Evolutionary conservation across 345 rosid genomes (phyloP).

Genomic region (Hibiscus trionum): DNA sequence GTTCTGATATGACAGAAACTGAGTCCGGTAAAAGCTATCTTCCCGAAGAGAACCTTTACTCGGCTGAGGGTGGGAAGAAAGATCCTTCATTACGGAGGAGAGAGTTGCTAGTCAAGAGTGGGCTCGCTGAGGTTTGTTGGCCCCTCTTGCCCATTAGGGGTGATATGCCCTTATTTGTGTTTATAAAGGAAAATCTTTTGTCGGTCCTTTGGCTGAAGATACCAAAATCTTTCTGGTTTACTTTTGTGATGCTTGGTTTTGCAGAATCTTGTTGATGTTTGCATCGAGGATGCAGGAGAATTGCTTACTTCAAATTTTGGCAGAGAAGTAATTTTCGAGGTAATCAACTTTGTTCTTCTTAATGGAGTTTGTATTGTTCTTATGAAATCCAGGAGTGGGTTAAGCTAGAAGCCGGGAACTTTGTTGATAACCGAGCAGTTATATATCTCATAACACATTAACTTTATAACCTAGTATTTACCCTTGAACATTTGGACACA

Average conservation of each 20-base stretch:
- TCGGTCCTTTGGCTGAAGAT: background rate
- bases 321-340: background rate
- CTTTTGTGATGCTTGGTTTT: conserved; percentile 11
- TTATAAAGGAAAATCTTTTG: background rate
- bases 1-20: background rate
- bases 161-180: background rate
- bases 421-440: background rate
- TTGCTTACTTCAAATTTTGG: conserved; percentile 4
- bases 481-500: background rate
- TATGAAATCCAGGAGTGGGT: background rate
- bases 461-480: background rate
- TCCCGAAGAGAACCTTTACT: background rate
- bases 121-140: conserved; percentile 38
- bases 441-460: background rate
- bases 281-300: background rate
- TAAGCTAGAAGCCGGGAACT: background rate
- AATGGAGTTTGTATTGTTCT: background rate
- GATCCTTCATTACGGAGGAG: background rate
- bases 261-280: conserved; percentile 31
- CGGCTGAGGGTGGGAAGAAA: background rate
- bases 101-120: background rate
- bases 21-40: conserved; percentile 16
- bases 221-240: background rate
- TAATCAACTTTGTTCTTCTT: conserved; percentile 6
- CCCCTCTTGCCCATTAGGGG: background rate